Base-by-base conservation (phyloP, 345 rosid genomes). In the Eucalyptus regnans region DNA sequence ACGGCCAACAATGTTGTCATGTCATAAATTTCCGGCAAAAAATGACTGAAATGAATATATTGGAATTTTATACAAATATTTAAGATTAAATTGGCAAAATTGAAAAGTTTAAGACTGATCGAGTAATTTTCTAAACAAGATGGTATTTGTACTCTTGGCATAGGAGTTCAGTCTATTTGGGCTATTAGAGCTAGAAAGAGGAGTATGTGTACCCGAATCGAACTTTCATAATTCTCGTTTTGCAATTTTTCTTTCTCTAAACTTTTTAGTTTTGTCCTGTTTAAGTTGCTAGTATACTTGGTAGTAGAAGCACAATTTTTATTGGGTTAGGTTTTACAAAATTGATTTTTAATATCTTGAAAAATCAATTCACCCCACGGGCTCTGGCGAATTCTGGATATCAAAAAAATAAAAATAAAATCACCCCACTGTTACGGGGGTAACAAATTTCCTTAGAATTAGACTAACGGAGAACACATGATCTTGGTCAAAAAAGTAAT, bases 1-100 rank as follows among this genome's bases (percentile, higher is more conserved):
- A 54, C 0, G 25, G 11, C 58, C 58, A 54, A 54, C 9, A 0
- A 54, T 54, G 10, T 7, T 54, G 25, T 54, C 23, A 20, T 0
- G 1, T 20, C 2, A 54, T 5, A 54, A 20, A 54, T 54, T 20
- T 20, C 10, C 9, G 2, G 0, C 1, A 10, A 54, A 54, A 54
- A 54, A 54, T 54, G 25, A 54, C 2, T 1, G 10, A 8, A 54
- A 20, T 1, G 9, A 54, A 54, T 54, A 54, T 54, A 20, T 54
- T 20, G 0, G 5, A 54, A 54, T 54, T 54, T 54, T 0, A 18
- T 0, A 54, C 58, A 54, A 20, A 54, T 7, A 0, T 54, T 54
- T 20, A 54, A 54, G 1, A 20, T 0, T 54, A 54, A 54, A 54
- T 54, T 7, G 1, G 0, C 25, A 54, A 54, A 54, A 54, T 54